Base-by-base conservation (phyloP, 805 yeast genomes). In the Millerago galiae region DNA sequence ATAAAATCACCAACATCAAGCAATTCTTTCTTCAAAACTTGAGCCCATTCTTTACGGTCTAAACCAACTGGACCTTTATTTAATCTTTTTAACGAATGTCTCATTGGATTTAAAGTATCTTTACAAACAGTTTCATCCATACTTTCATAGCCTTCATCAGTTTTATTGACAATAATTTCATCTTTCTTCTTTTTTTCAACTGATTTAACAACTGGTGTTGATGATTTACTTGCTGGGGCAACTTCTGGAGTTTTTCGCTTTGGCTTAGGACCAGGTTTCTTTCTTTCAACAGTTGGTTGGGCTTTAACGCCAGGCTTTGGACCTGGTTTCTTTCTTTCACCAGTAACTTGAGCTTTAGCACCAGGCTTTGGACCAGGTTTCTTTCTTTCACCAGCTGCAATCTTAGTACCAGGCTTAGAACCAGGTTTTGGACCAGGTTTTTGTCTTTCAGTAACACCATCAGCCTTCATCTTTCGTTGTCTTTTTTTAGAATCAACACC, bases 111-210 rank as follows among this genome's bases (percentile, higher is more conserved):
- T 68, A 87, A 69, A 1, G 71, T 61, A 18, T 64, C 62, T 58
- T 79, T 78, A 53, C 95, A 84, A 30, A 67, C 70, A 4, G 67
- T 74, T 56, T 86, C 95, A 60, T 86, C 91, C 88, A 83, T 81
- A 48, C 85, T 79, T 24, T 77, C 84, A 53, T 82, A 83, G 50
- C 83, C 93, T 49, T 71, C 67, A 18, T 60, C 74, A 21, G 40
- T 24, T 16, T 50, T 43, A 14, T 35, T 35, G n/a, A 29, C 17
- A 9, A 14, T 26, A 18, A 26, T 13, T 35, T 35, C 38, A 14
- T 32, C 27, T 16, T 44, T 37, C 14, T 18, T 27, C 24, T 37
- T 37, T 28, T 34, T 44, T 7, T 38, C 43, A 14, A 30, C 26
- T 5, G 41, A 17, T 26, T 47, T n/a, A 9, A 34, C n/a, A 13